Evolutionary conservation across 2,329 filamentous ascomycete species (phyloP).

Genomic region (Alternaria burnsii): DNA sequence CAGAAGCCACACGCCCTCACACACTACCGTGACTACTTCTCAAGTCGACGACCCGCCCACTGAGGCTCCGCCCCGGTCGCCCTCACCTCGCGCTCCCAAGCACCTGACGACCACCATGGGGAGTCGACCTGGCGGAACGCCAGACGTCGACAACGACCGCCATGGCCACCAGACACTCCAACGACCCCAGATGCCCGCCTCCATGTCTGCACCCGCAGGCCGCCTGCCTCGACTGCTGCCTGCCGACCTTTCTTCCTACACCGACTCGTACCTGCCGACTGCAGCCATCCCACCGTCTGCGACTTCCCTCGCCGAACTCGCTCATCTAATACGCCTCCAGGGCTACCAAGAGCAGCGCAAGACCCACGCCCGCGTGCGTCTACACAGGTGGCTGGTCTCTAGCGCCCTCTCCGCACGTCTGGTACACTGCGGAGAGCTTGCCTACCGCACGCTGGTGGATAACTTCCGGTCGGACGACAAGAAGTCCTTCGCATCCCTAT

Average conservation of each 20-base stretch:
- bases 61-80: conserved; percentile 60
- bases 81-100: conserved; percentile 43
- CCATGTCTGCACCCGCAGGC: conserved; percentile 56
- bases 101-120: conserved; percentile 43
- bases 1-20: conserved; percentile 64
- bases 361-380: conserved; percentile 73
- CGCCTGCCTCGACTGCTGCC: conserved; percentile 65
- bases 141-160: conserved; percentile 27
- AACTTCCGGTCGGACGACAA: conserved; percentile 82
- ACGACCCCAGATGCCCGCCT: conserved; percentile 51
- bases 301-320: conserved; percentile 78
- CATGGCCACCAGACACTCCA: conserved; percentile 18
- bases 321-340: conserved; percentile 78
- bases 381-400: conserved; percentile 78
- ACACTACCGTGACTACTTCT: conserved; percentile 50
- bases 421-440: conserved; percentile 76
- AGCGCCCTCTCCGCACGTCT: conserved; percentile 78
- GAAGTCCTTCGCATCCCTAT: conserved; percentile 76
- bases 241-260: conserved; percentile 72
- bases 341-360: conserved; percentile 85
- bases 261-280: conserved; percentile 66
- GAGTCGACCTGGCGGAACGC: conserved; percentile 47
- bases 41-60: conserved; percentile 59
- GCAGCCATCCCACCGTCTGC: conserved; percentile 66
- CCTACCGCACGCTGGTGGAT: conserved; percentile 78